Evolutionary conservation across 2,329 filamentous ascomycete species (phyloP), one percentile per base, ranked within the genome.

Genomic region (Alternaria sp.): DNA sequence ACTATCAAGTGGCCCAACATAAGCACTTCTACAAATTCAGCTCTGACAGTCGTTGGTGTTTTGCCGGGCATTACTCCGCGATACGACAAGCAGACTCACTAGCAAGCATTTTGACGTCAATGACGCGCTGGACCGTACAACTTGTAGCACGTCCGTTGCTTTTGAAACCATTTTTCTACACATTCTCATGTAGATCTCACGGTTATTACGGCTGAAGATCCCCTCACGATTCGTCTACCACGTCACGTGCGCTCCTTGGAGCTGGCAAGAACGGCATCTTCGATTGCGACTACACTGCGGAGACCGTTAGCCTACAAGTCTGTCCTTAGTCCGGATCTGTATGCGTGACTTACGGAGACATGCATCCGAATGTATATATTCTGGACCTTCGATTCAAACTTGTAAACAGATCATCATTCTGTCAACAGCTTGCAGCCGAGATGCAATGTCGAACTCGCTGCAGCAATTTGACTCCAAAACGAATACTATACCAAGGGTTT

Each of bases 211-310:
- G 49, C 13, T 12, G 28, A 25, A 10, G 28, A 52, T 13, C 23
- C 5, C 19, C 5, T 40, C 19, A 25, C 30, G 13, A 36, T 13
- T 5, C 5, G 5, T 10, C 21, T 19, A 11, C 9, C 17, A 6
- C 5, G 28, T 36, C 28, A 51, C 36, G 15, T 15, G 19, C 49
- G 9, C 3, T 36, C 30, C 30, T 36, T 7, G 19, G 12, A 12
- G n/a, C 28, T 52, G 49, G 49, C 19, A 52, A 15, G 12, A 23
- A 52, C 19, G 49, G 49, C 49, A 52, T 52, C 49, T 25, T 52
- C 30, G 8, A 36, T 52, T 12, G 19, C 17, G 13, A 40, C 19
- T 23, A 40, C 13, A 52, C 7, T 15, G 19, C 49, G 36, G 36
- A 40, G 36, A 17, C 36, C 36, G 36, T 40, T 40, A 40, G 36